These are phyloP conservation scores for Suhomyces kilbournensis DNA, from an alignment of 805 yeast species.

Conservation along the genomic window DNA sequence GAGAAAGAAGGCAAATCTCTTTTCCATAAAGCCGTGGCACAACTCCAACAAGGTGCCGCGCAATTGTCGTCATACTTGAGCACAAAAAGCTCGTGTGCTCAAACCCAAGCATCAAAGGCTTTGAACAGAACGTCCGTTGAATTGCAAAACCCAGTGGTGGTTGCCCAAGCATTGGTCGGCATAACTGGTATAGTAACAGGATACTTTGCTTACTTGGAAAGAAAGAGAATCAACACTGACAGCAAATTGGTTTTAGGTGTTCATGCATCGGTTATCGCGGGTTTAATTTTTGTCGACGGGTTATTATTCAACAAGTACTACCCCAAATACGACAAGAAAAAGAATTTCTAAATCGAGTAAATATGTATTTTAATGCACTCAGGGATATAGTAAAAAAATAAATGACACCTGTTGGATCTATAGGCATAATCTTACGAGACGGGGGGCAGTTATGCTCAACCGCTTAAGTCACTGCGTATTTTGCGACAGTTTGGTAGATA, in stretches of 20 bases:
- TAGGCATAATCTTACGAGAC: not conserved
- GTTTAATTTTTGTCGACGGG: conserved; percentile 54
- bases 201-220: conserved; percentile 48
- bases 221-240: conserved; percentile 44
- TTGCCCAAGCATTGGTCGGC: conserved; percentile 50
- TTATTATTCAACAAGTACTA: conserved; percentile 52
- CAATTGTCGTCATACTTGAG: conserved; percentile 10
- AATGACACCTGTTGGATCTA: not conserved
- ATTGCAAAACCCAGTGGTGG: conserved; percentile 61
- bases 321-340: conserved; percentile 49
- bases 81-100: conserved; percentile 11
- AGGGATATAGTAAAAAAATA: not conserved
- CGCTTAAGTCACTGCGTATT: not conserved
- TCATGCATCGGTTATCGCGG: conserved; percentile 52
- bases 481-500: not conserved
- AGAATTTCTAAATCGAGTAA: not conserved
- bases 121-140: conserved; percentile 30
- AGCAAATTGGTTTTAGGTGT: conserved; percentile 46
- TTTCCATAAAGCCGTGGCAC: conserved; percentile 16
- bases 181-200: conserved; percentile 48
- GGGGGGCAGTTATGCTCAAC: not conserved
- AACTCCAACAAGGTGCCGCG: conserved; percentile 15
- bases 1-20: conserved; percentile 20
- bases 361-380: not conserved
- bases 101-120: conserved; percentile 11